Evolutionary conservation across 2,329 filamentous ascomycete genomes (phyloP).

Genomic region (Cercospora zeae-maydis): DNA sequence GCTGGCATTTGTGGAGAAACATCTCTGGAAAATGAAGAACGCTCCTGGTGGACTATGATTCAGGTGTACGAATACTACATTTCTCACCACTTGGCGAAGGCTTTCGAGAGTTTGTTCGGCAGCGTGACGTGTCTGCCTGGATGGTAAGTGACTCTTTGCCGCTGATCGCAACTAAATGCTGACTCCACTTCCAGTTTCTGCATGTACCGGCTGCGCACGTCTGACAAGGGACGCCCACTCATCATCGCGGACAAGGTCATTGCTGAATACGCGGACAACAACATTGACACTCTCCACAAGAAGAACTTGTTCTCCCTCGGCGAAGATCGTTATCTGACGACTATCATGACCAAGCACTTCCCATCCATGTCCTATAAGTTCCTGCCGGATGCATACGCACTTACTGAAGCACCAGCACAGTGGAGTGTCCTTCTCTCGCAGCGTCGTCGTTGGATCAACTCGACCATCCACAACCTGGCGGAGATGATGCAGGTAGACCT

Average conservation of each 20-base stretch:
- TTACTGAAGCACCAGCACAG: conserved; percentile 88
- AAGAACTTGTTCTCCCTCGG: conserved; percentile 90
- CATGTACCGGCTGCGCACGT: conserved; percentile 95
- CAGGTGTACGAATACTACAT: conserved; percentile 99
- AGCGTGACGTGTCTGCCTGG: conserved; percentile 98
- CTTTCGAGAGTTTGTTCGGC: conserved; percentile 95
- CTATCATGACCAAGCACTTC: conserved; percentile 97
- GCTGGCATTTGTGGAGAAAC: conserved; percentile 97
- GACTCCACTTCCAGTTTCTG: conserved; percentile 66
- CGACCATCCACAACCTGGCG: conserved; percentile 91
- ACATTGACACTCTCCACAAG: conserved; percentile 91
- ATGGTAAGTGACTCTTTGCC: conserved; percentile 66
- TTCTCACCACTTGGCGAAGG: conserved; percentile 93
- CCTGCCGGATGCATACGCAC: conserved; percentile 84
- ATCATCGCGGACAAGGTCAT: conserved; percentile 90
- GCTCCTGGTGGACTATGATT: conserved; percentile 99
- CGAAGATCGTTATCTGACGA: conserved; percentile 96
- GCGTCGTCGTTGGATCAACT: conserved; percentile 98
- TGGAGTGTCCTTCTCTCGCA: conserved; percentile 96
- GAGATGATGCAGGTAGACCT: conserved; percentile 90
- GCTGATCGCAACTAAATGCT: neutral
- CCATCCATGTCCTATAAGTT: conserved; percentile 96
- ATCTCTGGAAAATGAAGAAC: conserved; percentile 89
- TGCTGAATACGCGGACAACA: conserved; percentile 79
- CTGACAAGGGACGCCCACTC: conserved; percentile 87